Evolutionary conservation across 2,329 filamentous ascomycete species (phyloP), one percentile per base, ranked within the genome.

Genomic region (Curvularia sp.): DNA sequence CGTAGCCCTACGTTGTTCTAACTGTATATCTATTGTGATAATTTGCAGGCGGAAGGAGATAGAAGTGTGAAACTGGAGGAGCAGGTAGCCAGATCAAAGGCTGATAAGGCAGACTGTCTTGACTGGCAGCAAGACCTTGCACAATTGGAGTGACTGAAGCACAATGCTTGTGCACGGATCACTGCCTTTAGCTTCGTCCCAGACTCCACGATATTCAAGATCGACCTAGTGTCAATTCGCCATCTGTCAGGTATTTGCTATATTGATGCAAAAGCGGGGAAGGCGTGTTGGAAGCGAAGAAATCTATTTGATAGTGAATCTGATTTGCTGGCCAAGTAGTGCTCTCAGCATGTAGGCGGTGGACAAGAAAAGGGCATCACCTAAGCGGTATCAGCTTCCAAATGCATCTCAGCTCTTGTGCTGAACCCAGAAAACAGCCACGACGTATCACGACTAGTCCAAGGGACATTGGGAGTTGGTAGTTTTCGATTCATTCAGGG

Each of bases 401-500:
- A 13, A 10, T 12, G 15, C 19, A 48, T 19, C 21, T 28, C 28
- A 19, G 21, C 2, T n/a, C 30, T 25, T 13, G 3, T 7, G 5
- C 28, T 19, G 3, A 34, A 45, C 12, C 32, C 28, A 21, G n/a
- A 27, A 13, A n/a, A 30, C 8, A 18, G 32, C 25, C 28, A 27
- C 34, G 19, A 38, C 21, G 18, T 23, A 5, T 46, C 55, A 58
- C 55, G 28, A 34, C 55, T 45, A 38, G 19, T 12, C 28, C 39
- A 18, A 30, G 27, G 41, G 23, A 48, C 27, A 30, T 39, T 49
- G 49, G 57, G 55, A 58, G 60, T 60, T 63, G 60, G 62, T 65
- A 64, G 60, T 64, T 60, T 67, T 67, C 46, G 60, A 62, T 64
- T 64, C 54, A 58, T 57, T 57, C 56, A 57, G 63, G 58, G 55